phyloP scores from a whole-genome alignment of 78 protist genomes.

The Dictyostelium capitatum region DNA sequence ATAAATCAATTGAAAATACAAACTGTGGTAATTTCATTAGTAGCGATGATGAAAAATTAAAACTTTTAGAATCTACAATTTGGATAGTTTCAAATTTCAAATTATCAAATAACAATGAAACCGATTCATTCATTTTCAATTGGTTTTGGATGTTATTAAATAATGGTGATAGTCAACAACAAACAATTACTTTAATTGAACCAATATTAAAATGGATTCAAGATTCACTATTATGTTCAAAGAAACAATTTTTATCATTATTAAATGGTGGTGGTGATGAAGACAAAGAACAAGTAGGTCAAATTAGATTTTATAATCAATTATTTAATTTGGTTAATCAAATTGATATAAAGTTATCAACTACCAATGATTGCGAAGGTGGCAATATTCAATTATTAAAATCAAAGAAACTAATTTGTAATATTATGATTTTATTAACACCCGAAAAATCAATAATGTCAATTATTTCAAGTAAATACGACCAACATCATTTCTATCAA shows the following conservation, averaged over 20 bases:
- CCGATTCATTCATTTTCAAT: background rate
- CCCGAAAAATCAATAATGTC: background rate
- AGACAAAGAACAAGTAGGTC: too few species aligned
- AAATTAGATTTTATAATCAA: conserved; percentile 3
- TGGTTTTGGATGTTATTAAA: background rate
- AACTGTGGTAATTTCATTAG: background rate
- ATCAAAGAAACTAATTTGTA: background rate
- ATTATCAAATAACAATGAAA: background rate
- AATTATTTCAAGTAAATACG: background rate
- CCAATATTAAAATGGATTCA: conserved; percentile 27
- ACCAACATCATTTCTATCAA: background rate
- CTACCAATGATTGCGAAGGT: too few species aligned
- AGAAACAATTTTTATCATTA: background rate
- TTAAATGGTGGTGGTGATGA: background rate
- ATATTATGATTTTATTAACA: background rate
- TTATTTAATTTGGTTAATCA: background rate
- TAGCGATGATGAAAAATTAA: background rate
- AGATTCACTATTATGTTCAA: background rate
- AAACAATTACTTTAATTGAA: background rate
- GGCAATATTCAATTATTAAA: background rate
- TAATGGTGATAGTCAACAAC: background rate
- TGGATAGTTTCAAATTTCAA: background rate
- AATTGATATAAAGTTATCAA: background rate
- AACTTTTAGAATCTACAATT: background rate
- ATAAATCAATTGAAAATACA: background rate